These are phyloP conservation scores for Neohortaea acidophila DNA, from an alignment of 495 filamentous ascomycete species.

Conservation along the genomic window DNA sequence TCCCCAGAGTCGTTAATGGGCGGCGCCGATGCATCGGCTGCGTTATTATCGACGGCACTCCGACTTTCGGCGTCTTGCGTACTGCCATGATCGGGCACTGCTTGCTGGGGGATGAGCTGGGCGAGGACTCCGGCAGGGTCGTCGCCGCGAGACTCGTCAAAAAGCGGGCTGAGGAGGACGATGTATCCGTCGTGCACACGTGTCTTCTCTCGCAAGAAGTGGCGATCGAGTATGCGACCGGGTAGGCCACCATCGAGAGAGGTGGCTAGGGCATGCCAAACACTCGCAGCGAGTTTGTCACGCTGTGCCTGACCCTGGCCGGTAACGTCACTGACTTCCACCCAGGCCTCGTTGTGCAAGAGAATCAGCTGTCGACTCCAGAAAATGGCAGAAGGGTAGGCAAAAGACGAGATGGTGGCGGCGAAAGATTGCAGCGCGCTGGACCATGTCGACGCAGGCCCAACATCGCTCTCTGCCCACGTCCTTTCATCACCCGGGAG, in stretches of 20 bases:
- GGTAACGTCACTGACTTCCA: conserved; percentile 5
- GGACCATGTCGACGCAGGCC: no score
- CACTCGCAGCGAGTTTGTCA: conserved; percentile 11
- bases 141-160: no score
- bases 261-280: conserved; percentile 12
- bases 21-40: background rate
- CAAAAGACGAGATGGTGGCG: conserved; percentile 11
- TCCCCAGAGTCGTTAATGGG: background rate
- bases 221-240: conserved; percentile 4
- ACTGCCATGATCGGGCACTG: background rate
- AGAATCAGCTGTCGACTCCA: conserved; percentile 20
- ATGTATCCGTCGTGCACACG: no score
- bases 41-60: background rate
- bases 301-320: conserved; percentile 14
- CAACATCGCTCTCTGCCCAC: no score
- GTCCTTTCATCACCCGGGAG: no score
- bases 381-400: conserved; percentile 22
- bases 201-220: conserved; percentile 11
- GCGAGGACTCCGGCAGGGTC: conserved; percentile 22
- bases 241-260: conserved; percentile 11
- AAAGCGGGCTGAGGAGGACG: no score
- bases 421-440: background rate
- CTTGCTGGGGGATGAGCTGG: conserved; percentile 15
- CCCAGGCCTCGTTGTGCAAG: conserved; percentile 24
- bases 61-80: background rate